These are phyloP conservation scores for Fomitopsis palustris DNA, from an alignment of 1,284 basidiomycete species.

Conservation along the genomic window DNA sequence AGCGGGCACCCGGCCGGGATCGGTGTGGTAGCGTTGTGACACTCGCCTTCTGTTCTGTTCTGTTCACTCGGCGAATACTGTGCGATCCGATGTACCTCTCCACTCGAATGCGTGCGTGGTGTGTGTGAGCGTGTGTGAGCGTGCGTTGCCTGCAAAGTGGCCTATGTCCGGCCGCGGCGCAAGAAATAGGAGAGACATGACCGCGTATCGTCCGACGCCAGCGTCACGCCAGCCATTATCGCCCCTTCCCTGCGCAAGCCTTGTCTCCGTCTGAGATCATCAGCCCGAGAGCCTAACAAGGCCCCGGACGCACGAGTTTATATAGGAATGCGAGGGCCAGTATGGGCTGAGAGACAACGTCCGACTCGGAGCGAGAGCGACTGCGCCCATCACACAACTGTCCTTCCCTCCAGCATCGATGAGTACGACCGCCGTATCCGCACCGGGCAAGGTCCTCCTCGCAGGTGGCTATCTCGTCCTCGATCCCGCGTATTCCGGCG, in stretches of 20 bases:
- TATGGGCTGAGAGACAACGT: not conserved
- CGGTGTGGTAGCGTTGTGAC: not conserved
- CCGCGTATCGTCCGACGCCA: conserved; percentile 1
- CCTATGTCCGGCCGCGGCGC: conserved; percentile 1
- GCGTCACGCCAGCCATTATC: conserved; percentile 2
- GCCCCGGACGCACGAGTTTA: not conserved
- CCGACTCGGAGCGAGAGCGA: not conserved
- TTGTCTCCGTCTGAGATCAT: not conserved
- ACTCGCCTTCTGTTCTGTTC: not conserved
- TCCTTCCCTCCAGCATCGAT: conserved; percentile 24
- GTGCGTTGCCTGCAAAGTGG: not conserved
- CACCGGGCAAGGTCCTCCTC: conserved; percentile 93
- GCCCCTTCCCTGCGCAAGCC: not conserved
- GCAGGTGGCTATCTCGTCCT: conserved; percentile 95
- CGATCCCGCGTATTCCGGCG: conserved; percentile 77
- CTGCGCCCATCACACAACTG: not conserved
- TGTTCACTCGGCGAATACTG: not conserved
- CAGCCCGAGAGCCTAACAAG: not conserved
- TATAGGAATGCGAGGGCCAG: not conserved
- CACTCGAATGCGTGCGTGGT: not conserved
- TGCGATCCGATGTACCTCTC: not conserved
- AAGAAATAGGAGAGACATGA: not conserved
- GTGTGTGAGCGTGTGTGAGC: not conserved
- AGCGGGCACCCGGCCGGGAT: conserved; percentile 7
- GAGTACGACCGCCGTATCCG: conserved; percentile 70